These are phyloP conservation scores for Arbutus unedo DNA, from an alignment of 148 eudicot genomes.

Conservation along the genomic window DNA sequence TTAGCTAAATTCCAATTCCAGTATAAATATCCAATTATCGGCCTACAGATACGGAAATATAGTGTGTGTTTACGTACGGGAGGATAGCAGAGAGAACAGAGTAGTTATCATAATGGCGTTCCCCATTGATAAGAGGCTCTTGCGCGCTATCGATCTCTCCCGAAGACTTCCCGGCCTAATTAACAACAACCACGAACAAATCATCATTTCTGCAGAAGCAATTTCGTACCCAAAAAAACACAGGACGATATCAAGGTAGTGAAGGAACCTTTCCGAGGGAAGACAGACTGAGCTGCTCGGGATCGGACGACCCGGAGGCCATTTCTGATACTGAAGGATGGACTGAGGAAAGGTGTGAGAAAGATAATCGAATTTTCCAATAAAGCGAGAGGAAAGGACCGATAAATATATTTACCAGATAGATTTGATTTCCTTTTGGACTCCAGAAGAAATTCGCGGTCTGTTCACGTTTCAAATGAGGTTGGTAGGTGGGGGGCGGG, in stretches of 20 bases:
- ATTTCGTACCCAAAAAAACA: not conserved
- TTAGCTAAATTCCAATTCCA: not conserved
- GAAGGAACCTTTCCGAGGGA: constrained; percentile 28
- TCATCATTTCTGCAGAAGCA: not conserved
- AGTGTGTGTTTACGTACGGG: constrained; percentile 39
- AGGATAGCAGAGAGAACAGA: constrained; percentile 47
- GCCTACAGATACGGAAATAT: not conserved
- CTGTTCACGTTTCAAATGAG: not conserved
- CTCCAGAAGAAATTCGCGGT: no score
- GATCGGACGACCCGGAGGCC: constrained; percentile 37
- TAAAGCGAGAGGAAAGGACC: no score
- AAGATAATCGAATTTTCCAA: not conserved
- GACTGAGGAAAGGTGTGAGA: not conserved
- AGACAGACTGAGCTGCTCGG: constrained; percentile 30
- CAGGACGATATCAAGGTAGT: not conserved
- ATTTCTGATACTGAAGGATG: constrained; percentile 7
- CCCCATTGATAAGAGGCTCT: constrained; percentile 45
- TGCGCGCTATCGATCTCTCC: constrained; percentile 29
- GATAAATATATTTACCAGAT: no score
- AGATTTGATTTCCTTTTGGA: no score
- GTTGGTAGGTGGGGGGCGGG: not conserved
- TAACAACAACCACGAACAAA: not conserved
- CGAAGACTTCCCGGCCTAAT: constrained; percentile 36
- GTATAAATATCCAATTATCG: not conserved
- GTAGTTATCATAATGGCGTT: constrained; percentile 37